Evolutionary conservation across 2,329 filamentous ascomycete species (phyloP).

Genomic region (Pyrenophora tritici-repentis): DNA sequence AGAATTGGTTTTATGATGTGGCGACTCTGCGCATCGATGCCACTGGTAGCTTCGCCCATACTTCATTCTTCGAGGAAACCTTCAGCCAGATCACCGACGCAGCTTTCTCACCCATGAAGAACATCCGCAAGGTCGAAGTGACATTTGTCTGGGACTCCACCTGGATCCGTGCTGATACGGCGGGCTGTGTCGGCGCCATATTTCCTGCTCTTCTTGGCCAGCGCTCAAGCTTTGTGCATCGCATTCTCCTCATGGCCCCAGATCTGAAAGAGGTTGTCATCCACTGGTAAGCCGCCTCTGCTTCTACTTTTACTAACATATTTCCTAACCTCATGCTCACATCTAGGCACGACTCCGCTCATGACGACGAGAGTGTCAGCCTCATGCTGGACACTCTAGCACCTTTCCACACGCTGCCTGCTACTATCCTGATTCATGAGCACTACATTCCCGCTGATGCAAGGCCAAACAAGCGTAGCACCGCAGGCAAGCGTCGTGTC

Average conservation of each 20-base stretch:
- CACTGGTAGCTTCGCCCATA: slow-evolving; percentile 43
- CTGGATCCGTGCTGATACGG: slow-evolving; percentile 33
- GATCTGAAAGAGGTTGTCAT: slow-evolving; percentile 33
- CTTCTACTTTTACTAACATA: not conserved
- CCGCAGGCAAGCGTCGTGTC: slow-evolving; percentile 34
- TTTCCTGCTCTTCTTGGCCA: slow-evolving; percentile 36
- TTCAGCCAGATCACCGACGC: slow-evolving; percentile 35
- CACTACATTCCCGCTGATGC: slow-evolving; percentile 34
- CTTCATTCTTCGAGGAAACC: slow-evolving; percentile 39
- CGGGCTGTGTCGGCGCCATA: slow-evolving; percentile 25
- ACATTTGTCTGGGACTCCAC: slow-evolving; percentile 42
- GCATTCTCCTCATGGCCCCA: slow-evolving; percentile 33
- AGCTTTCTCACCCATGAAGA: slow-evolving; percentile 41
- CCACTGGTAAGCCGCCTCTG: slow-evolving; percentile 24
- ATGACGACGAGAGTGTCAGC: slow-evolving; percentile 26
- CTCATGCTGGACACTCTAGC: slow-evolving; percentile 32
- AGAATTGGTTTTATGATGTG: slow-evolving; percentile 43
- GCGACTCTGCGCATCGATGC: slow-evolving; percentile 35
- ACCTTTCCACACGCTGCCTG: slow-evolving; percentile 28
- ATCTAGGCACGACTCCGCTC: slow-evolving; percentile 35
- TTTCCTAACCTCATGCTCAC: not conserved
- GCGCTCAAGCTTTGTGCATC: slow-evolving; percentile 29
- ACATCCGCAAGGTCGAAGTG: slow-evolving; percentile 40
- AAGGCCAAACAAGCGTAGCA: slow-evolving; percentile 29
- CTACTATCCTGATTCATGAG: slow-evolving; percentile 28